Base-by-base conservation (phyloP, 2,329 filamentous ascomycete genomes). In the Microascus cirrosus region DNA sequence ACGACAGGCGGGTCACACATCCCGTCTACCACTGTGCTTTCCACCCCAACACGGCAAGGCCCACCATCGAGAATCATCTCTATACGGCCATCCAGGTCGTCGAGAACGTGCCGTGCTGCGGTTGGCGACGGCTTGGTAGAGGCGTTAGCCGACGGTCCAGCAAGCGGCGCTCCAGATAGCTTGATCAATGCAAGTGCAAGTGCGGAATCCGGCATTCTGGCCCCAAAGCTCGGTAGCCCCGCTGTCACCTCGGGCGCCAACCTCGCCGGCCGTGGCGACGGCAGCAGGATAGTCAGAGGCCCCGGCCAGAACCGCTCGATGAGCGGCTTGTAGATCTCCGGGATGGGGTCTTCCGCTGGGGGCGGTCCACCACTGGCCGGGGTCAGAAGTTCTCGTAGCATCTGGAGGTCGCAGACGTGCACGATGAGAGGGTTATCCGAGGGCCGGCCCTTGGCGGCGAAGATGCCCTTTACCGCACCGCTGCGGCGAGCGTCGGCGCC, bases 21-120 rank as follows among this genome's bases (percentile, higher is more conserved):
- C 0, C 94, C 94, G 66, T 97, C 94, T 0, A 99, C 91, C 1
- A 99, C 94, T 0, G 94, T 99, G 68, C 91, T 96, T 73, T 99
- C 94, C 0, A 99, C 91, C 1, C 94, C 94, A 12, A 99, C 90
- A 22, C 81, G 79, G 65, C 92, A 97, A 0, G 85, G 74, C 0
- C 94, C 94, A 2, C 93, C 94, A 63, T 99, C 93, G 0, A 99
- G 75, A 59, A 99, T 94, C 6, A 93, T 77, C 64, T 89, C 84
- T 62, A 99, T 95, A 54, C 86, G 82, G 0, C 90, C 90, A 42
- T 85, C 71, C 12, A 99, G 76, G 68, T 99, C 94, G 61, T 95
- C 85, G 24, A 84, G 78, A 13, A 99, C 94, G 70, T 99, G 94
- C 65, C 87, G 84, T 1, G 94, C 94, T 0, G 87, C 86, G 0